Evolutionary conservation across 129 eudicot species (phyloP).

Genomic region (Solidago caesia): DNA sequence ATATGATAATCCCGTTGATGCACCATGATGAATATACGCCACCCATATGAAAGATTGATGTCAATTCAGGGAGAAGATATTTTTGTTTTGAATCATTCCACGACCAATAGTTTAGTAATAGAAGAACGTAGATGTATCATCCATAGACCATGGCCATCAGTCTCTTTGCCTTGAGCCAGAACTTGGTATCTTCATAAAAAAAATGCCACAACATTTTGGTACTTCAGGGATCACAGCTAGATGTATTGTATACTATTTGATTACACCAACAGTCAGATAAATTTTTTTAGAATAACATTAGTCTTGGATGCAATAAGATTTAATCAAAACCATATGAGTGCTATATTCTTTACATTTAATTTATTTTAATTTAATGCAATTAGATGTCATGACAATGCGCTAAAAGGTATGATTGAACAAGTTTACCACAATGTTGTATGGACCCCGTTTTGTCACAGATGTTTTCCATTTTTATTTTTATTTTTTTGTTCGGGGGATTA

Average conservation of each 20-base stretch:
- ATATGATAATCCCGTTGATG: constrained; percentile 14
- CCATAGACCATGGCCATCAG: constrained; percentile 15
- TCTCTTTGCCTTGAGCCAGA: constrained; percentile 10
- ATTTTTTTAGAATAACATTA: background rate
- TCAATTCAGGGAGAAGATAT: constrained; percentile 8
- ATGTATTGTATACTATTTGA: background rate
- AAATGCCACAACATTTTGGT: too few species aligned
- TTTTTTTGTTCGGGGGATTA: background rate
- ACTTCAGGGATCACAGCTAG: background rate
- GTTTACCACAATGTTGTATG: background rate
- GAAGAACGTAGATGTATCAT: constrained; percentile 24
- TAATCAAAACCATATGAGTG: background rate
- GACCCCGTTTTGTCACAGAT: background rate
- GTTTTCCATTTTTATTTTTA: background rate
- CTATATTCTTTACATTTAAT: background rate
- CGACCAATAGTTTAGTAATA: constrained; percentile 20
- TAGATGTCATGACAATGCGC: too few species aligned
- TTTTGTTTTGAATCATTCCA: constrained; percentile 11
- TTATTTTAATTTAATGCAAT: background rate
- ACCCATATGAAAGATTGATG: constrained; percentile 6
- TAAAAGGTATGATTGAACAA: background rate
- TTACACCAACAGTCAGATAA: background rate
- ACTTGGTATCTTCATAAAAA: background rate
- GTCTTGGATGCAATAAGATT: background rate
- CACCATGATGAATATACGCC: constrained; percentile 11